Base-by-base conservation (phyloP, 257 asterid genomes). In the Plantago ovata region DNA sequence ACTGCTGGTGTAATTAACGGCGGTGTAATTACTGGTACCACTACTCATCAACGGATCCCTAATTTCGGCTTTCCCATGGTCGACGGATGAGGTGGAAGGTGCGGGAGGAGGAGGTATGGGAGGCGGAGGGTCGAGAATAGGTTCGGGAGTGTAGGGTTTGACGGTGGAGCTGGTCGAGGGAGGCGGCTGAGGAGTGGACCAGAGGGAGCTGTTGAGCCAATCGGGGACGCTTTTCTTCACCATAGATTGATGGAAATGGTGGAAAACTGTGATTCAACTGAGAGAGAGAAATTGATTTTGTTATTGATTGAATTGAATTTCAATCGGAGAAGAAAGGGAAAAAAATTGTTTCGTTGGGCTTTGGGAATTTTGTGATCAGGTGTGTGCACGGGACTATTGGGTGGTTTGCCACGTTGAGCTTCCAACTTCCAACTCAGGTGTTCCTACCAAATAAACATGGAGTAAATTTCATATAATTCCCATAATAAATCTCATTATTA, bases 121-220 rank as follows among this genome's bases (percentile, higher is more conserved):
- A 16, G 38, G 68, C 68, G 84, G 69, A n/a, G 72, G 65, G 24
- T 69, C 77, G 70, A 62, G 63, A 15, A 61, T 44, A 56, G 72
- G 64, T 24, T 45, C 53, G 41, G 63, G 16, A 61, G 57, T 61
- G 61, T 41, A 36, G 47, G 69, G 61, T 67, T 53, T 12, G 62
- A 68, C 63, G 65, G 72, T 4, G 65, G 60, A 12, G 71, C n/a
- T 1, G 50, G 60, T 9, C 62, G 67, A 0, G 64, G 66, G 65
- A 1, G 66, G 66, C 28, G 72, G 80, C 9, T 69, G 58, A 13
- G 81, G 81, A 13, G 94, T 60, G 38, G 94, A 79, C 94, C 94
- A 85, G 63, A 85, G 80, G 12, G 94, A 73, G 81, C 81, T 85
- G 61, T 85, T 85, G 69, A 85, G 88, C 94, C 94, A 85, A 74